Conservation (phyloP, 2,329 filamentous ascomycete genomes). For the Botryotinia convoluta region DNA sequence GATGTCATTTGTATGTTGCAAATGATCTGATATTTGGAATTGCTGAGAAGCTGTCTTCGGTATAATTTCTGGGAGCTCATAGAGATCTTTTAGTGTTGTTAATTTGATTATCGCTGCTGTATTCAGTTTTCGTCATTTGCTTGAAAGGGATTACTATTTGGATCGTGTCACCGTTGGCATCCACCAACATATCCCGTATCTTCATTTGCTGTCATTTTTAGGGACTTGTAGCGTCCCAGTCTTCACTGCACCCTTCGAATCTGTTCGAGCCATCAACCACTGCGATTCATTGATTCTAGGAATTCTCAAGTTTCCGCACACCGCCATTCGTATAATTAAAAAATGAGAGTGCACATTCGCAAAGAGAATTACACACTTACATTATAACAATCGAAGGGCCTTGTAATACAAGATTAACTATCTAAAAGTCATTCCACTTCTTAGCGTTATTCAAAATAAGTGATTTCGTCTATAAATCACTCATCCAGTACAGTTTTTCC, state of each 20-base stretch:
- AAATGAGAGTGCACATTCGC: too few relatives aligned
- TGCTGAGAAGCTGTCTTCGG: fast-evolving
- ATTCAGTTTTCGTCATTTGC: not conserved
- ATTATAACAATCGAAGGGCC: too few relatives aligned
- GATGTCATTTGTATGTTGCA: too few relatives aligned
- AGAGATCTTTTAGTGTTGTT: too few relatives aligned
- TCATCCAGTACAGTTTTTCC: not conserved
- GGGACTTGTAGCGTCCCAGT: not conserved
- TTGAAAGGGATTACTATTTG: too few relatives aligned
- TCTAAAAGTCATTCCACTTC: not conserved
- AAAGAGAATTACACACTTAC: too few relatives aligned
- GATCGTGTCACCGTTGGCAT: fast-evolving
- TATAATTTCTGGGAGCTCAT: too few relatives aligned
- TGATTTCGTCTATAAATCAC: not conserved
- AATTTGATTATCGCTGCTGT: not conserved
- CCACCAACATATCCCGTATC: too few relatives aligned
- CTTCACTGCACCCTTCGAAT: not conserved
- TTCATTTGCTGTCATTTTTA: fast-evolving
- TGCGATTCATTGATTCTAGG: not conserved
- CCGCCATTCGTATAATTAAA: too few relatives aligned
- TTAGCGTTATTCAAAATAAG: not conserved
- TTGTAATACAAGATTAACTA: too few relatives aligned
- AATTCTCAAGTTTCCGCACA: too few relatives aligned
- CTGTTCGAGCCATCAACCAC: not conserved
- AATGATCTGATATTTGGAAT: too few relatives aligned